These are phyloP conservation scores for Candida bentonensis DNA, from an alignment of 805 yeast genomes.

Conservation along the genomic window DNA sequence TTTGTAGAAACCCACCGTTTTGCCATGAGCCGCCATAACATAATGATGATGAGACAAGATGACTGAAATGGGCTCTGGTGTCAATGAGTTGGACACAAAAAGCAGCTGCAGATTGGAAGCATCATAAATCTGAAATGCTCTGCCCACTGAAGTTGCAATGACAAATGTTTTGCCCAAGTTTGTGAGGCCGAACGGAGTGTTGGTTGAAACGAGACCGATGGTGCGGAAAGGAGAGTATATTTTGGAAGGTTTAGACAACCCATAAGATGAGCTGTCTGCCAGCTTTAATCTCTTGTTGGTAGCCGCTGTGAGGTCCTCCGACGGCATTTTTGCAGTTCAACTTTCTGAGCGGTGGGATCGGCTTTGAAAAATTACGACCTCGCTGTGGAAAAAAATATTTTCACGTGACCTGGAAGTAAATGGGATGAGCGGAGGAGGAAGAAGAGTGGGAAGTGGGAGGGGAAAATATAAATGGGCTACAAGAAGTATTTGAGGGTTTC, in stretches of 20 bases:
- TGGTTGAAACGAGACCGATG: conserved; percentile 80
- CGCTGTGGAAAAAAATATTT: not conserved
- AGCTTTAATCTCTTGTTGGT: no score
- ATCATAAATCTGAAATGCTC: conserved; percentile 84
- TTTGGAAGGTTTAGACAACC: not conserved
- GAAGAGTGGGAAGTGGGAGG: not conserved
- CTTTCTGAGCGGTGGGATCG: no score
- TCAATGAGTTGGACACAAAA: conserved; percentile 73
- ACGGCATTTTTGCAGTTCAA: not conserved
- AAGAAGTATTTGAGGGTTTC: no score
- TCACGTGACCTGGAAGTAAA: not conserved
- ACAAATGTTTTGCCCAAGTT: conserved; percentile 79
- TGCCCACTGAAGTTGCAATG: conserved; percentile 80
- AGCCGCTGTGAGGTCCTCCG: no score
- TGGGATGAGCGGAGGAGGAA: not conserved
- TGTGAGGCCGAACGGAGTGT: conserved; percentile 75
- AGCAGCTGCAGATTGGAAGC: conserved; percentile 67
- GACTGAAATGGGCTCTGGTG: conserved; percentile 53
- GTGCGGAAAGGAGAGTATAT: conserved; percentile 13
- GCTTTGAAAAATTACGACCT: no score
- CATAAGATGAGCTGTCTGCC: no score
- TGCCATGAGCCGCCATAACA: conserved; percentile 65
- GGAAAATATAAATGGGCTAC: no score
- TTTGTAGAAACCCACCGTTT: conserved; percentile 59
- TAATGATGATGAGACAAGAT: conserved; percentile 72